A percentile compares a stretch with the other conserved stretches of the same genome.
phyloP scores from a whole-genome alignment of 2,329 filamentous ascomycete species.

The Trichoderma koningiopsis region DNA sequence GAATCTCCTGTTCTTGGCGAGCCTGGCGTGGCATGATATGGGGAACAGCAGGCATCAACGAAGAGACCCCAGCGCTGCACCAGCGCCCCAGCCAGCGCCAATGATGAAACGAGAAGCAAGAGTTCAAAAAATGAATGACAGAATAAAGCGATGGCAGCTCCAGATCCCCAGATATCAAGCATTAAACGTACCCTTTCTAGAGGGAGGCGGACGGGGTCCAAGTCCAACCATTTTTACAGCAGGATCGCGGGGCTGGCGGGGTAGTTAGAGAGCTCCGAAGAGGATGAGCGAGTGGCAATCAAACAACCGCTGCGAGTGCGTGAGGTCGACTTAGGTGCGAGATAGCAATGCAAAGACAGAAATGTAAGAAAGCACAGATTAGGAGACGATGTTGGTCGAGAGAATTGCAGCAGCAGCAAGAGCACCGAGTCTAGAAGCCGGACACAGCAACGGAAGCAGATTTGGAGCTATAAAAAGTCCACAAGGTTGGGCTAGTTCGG shows the following conservation, averaged over 20 bases:
- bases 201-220: conserved; percentile 53
- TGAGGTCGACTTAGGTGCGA: not conserved
- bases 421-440: conserved; percentile 2
- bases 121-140: not conserved
- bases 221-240: conserved; percentile 52
- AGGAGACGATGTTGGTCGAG: not conserved
- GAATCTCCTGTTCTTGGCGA: not conserved
- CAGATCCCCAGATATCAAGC: conserved; percentile 31
- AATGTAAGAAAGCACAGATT: not conserved
- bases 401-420: conserved; percentile 3
- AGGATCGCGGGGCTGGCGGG: conserved; percentile 42
- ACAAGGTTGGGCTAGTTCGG: conserved; percentile 14
- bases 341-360: not conserved
- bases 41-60: conserved; percentile 1
- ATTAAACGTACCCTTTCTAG: conserved; percentile 64
- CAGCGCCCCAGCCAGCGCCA: not conserved
- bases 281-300: not conserved
- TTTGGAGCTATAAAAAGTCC: conserved; percentile 17
- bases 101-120: not conserved
- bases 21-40: not conserved
- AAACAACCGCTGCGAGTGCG: conserved; percentile 1
- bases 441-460: conserved; percentile 11
- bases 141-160: too few species aligned
- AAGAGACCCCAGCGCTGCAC: not conserved
- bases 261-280: conserved; percentile 31